phyloP scores from a whole-genome alignment of 345 rosid genomes.

The Salix exigua region DNA sequence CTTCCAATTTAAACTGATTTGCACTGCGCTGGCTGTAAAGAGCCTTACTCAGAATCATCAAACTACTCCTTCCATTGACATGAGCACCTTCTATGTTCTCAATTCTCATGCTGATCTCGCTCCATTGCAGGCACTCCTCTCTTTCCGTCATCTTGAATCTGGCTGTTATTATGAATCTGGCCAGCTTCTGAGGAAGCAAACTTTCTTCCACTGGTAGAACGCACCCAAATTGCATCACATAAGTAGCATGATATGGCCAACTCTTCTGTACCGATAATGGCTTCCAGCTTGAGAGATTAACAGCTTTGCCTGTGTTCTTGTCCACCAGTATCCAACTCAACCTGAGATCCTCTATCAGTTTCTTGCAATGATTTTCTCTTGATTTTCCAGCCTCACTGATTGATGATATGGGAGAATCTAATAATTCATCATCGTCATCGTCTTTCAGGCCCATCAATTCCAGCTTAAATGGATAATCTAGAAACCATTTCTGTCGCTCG shows the following conservation, averaged over 20 bases:
- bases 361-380: neutral
- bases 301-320: constrained; percentile 33
- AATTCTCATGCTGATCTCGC: constrained; percentile 24
- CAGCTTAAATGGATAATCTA: constrained; percentile 20
- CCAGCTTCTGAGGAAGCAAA: constrained; percentile 17
- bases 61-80: constrained; percentile 11
- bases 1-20: constrained; percentile 15
- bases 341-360: constrained; percentile 17
- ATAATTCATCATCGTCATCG: neutral
- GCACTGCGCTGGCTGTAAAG: constrained; percentile 15
- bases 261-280: constrained; percentile 23
- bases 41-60: constrained; percentile 30
- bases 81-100: constrained; percentile 29
- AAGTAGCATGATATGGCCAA: constrained; percentile 18
- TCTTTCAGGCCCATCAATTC: constrained; percentile 2
- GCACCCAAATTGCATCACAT: constrained; percentile 28
- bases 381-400: neutral
- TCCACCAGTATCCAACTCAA: constrained; percentile 39
- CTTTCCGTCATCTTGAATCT: constrained; percentile 16
- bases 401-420: neutral
- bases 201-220: constrained; percentile 23
- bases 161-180: constrained; percentile 19
- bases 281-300: constrained; percentile 35
- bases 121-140: constrained; percentile 2
- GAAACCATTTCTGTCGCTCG: constrained; percentile 15